Evolutionary conservation across 1,284 basidiomycete genomes (phyloP).

Genomic region (Pyrrhoderma lamaoense): DNA sequence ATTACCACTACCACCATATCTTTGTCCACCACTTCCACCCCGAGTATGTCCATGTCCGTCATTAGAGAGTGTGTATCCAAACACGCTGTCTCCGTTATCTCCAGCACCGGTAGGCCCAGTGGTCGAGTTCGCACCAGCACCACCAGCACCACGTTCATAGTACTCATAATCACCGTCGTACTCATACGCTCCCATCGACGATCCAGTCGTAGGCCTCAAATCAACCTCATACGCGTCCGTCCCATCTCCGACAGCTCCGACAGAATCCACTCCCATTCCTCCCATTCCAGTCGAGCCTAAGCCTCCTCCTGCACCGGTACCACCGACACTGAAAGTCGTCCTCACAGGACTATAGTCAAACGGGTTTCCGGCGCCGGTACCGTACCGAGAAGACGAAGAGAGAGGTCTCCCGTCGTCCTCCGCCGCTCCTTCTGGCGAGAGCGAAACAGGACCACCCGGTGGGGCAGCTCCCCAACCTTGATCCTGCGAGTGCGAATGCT

Average conservation of each 20-base stretch:
- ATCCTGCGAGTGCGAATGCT: too few species aligned
- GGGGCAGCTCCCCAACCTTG: slow-evolving; percentile 5
- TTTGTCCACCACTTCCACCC: too few species aligned
- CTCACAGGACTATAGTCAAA: slow-evolving; percentile 15
- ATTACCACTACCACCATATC: too few species aligned
- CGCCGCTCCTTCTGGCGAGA: slow-evolving; percentile 6
- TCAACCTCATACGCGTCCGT: background rate
- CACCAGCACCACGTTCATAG: too few species aligned
- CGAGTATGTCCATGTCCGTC: too few species aligned
- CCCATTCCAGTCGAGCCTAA: too few species aligned
- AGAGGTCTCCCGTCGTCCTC: slow-evolving; percentile 3
- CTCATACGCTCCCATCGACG: background rate
- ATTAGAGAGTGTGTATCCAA: too few species aligned
- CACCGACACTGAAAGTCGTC: slow-evolving; percentile 11
- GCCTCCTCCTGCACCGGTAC: background rate
- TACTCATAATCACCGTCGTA: too few species aligned
- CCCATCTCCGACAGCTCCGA: slow-evolving; percentile 6
- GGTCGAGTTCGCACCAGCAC: too few species aligned
- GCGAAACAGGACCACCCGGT: slow-evolving; percentile 4
- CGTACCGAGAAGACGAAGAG: slow-evolving; percentile 8
- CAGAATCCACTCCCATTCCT: background rate
- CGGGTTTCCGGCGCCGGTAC: background rate
- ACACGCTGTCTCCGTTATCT: too few species aligned
- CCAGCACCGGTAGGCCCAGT: too few species aligned
- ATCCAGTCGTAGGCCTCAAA: slow-evolving; percentile 7